A percentile compares a stretch with the other conserved stretches of the same genome.
Conservation (phyloP, 352 stramenopile genomes). For the Phytophthora megakarya region DNA sequence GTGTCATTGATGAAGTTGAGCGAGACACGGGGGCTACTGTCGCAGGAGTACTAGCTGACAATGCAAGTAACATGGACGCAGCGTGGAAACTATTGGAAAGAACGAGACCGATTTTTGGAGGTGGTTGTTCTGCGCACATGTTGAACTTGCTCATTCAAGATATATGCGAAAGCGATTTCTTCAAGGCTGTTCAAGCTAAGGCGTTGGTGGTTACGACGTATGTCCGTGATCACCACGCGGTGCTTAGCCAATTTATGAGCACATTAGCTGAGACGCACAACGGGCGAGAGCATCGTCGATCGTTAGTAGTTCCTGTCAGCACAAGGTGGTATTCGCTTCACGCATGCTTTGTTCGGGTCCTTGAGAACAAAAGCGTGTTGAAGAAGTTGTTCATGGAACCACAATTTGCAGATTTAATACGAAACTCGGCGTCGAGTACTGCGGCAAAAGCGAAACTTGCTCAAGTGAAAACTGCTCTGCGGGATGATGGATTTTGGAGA, state of each 20-base stretch:
- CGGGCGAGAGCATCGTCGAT: not conserved
- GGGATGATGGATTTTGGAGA: constrained; percentile 1
- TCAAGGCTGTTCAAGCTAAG: not conserved
- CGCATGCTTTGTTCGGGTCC: constrained; percentile 1
- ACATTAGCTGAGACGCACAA: not conserved
- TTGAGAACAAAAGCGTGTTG: not conserved
- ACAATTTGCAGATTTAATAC: not conserved
- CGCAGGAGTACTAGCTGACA: constrained; percentile 6
- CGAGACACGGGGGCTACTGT: not conserved
- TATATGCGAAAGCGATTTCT: not conserved
- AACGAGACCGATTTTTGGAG: constrained; percentile 2
- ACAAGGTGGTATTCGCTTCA: constrained; percentile 13
- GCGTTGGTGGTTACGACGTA: constrained; percentile 3
- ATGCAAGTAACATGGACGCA: constrained; percentile 4
- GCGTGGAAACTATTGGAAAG: not conserved
- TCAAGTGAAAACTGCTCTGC: too few relatives aligned
- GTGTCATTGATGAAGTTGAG: constrained; percentile 16
- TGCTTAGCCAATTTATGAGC: constrained; percentile 1
- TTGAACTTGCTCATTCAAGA: constrained; percentile 25
- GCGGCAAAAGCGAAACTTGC: too few relatives aligned
- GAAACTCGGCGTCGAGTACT: not conserved
- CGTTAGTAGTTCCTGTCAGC: not conserved
- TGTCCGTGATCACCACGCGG: constrained; percentile 9
- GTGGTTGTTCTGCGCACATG: constrained; percentile 3
- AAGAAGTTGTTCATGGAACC: constrained; percentile 7